Evolutionary conservation across 192 early-diverging fungal species (phyloP).

Genomic region (Rhizophagus sp.): DNA sequence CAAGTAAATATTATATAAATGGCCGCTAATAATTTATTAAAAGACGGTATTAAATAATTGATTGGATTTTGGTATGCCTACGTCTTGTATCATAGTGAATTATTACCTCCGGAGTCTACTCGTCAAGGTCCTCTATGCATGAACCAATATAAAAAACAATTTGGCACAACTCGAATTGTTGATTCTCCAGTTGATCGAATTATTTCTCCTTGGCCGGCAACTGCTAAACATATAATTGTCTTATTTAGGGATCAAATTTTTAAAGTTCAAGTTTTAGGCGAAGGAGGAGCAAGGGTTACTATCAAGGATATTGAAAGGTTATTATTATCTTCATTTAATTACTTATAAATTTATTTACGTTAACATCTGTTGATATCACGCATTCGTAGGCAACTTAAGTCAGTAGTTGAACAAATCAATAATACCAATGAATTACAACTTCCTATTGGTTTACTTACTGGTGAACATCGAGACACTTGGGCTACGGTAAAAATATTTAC

Average conservation of each 20-base stretch:
- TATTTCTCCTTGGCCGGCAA: constrained; percentile 68
- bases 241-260: constrained; percentile 85
- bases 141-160: constrained; percentile 91
- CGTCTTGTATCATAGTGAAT: constrained; percentile 33
- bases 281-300: constrained; percentile 65
- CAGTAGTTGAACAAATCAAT: constrained; percentile 51
- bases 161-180: constrained; percentile 80
- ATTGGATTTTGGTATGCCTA: not conserved
- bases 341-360: not conserved
- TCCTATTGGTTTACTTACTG: constrained; percentile 79
- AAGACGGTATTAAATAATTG: not conserved
- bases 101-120: constrained; percentile 68
- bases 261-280: constrained; percentile 72
- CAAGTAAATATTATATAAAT: constrained; percentile 31
- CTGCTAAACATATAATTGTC: constrained; percentile 81
- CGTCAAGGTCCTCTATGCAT: constrained; percentile 83
- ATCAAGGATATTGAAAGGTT: constrained; percentile 42
- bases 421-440: constrained; percentile 51
- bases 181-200: constrained; percentile 68
- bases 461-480: constrained; percentile 89
- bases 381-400: constrained; percentile 38
- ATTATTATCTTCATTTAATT: constrained; percentile 29
- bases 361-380: not conserved
- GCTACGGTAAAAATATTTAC: constrained; percentile 46
- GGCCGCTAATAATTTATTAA: not conserved